phyloP scores from a whole-genome alignment of 2,329 filamentous ascomycete species.

The Knoxdaviesia capensis region DNA sequence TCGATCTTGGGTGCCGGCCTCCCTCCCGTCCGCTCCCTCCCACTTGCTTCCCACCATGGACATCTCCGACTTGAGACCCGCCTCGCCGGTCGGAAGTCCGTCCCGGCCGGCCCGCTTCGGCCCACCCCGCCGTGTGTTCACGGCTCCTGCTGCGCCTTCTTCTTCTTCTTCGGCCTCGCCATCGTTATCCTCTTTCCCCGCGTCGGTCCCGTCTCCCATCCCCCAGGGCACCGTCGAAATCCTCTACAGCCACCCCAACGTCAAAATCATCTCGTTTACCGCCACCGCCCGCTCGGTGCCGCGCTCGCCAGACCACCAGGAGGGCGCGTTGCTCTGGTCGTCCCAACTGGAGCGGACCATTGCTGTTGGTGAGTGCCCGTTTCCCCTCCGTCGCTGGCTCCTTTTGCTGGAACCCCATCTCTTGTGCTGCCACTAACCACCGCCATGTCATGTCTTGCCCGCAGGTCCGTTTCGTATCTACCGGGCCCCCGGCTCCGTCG shows the following conservation, averaged over 20 bases:
- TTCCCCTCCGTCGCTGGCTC: not conserved
- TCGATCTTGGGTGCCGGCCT: too few relatives aligned
- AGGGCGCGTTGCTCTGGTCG: conserved; percentile 43
- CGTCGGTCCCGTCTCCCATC: not conserved
- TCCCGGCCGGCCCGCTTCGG: conserved; percentile 7
- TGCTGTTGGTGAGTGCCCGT: conserved; percentile 40
- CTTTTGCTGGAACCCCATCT: conserved; percentile 1
- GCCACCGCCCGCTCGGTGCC: conserved; percentile 13
- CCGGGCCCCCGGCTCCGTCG: conserved; percentile 65
- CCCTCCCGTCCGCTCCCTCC: too few relatives aligned
- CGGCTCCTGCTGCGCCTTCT: conserved; percentile 14
- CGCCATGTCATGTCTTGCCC: not conserved
- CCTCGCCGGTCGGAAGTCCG: too few relatives aligned
- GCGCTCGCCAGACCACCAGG: conserved; percentile 25
- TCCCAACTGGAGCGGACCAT: conserved; percentile 65
- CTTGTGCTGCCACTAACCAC: not conserved
- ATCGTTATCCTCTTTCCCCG: conserved; percentile 8
- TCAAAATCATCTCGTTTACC: conserved; percentile 43
- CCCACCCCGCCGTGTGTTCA: conserved; percentile 16
- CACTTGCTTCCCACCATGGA: too few relatives aligned
- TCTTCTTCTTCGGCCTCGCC: conserved; percentile 8
- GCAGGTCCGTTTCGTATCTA: conserved; percentile 64
- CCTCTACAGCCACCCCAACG: conserved; percentile 52
- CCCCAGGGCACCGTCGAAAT: conserved; percentile 34
- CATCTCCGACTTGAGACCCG: too few relatives aligned